A percentile compares a stretch with the other conserved stretches of the same genome.
These are phyloP conservation scores for Fusarium sublunatum DNA, from an alignment of 2,329 filamentous ascomycete species.

Conservation along the genomic window DNA sequence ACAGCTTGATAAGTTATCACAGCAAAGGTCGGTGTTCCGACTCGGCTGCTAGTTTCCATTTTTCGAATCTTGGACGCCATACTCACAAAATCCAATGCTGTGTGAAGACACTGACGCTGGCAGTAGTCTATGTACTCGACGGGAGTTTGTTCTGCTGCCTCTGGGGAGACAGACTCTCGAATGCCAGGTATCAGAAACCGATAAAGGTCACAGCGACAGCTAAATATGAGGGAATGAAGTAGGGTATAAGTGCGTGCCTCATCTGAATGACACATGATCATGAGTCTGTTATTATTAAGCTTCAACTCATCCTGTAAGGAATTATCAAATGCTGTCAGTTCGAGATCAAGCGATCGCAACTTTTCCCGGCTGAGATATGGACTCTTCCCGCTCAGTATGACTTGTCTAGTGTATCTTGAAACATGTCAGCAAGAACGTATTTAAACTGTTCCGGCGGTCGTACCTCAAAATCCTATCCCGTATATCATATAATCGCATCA, in stretches of 20 bases:
- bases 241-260: conserved; percentile 38
- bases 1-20: conserved; percentile 32
- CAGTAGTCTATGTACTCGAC: conserved; percentile 33
- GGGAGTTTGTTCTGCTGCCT: conserved; percentile 26
- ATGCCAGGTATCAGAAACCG: conserved; percentile 45
- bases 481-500: conserved; percentile 38
- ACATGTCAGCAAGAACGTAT: neutral
- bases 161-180: conserved; percentile 33
- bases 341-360: conserved; percentile 27
- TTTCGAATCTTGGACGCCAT: conserved; percentile 30
- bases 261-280: conserved; percentile 43
- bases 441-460: accelerated
- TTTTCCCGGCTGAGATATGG: conserved; percentile 31
- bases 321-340: conserved; percentile 33
- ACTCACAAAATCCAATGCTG: conserved; percentile 9
- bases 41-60: conserved; percentile 25
- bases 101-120: conserved; percentile 29
- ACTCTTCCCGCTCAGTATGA: conserved; percentile 30
- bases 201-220: conserved; percentile 43
- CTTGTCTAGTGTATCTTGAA: conserved; percentile 29
- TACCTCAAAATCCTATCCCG: conserved; percentile 41
- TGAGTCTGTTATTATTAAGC: conserved; percentile 24
- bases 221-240: conserved; percentile 33
- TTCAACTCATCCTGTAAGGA: conserved; percentile 39
- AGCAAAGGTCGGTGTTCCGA: conserved; percentile 13